Base-by-base conservation (phyloP, 129 eudicot species). In the Lactuca saligna region DNA sequence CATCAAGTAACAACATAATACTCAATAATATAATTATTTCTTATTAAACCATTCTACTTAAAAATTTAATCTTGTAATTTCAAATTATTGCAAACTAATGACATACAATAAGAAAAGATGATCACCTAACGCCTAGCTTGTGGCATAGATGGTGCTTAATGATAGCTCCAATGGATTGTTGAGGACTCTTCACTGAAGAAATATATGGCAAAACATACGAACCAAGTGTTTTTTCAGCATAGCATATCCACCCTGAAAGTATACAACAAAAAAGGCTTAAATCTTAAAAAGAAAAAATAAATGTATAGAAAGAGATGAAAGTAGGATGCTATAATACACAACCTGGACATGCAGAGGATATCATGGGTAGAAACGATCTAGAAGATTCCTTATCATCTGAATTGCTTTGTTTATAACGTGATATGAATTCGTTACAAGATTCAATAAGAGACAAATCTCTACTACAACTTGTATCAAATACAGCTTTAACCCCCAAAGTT, bases 291-390 rank as follows among this genome's bases (percentile, higher is more conserved):
- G 41, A 4, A 41, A 9, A 57, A 34, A 17, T n/a, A 65, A 2
- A 20, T 20, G 20, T 39, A 20, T 20, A 39, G 44, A 39, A 39
- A 25, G 29, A 25, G 29, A 25, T 25, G 29, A 25, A 25, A 39
- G 44, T 35, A 35, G 9, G 44, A 39, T 39, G 44, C 8, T 4
- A 4, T 25, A 42, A 71, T 38, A 56, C 35, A 16, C 5, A 35
- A 94, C 99, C 99, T 71, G 99, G 99, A 63, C 99, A 94, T 10
- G 99, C 85, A 4, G 99, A 94, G 38, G 99, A 78, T 63, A 94
- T 89, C 90, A 89, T 89, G 57, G 99, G 99, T 17, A 89, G 79
- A 48, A 73, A 54, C 53, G 85, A 61, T 33, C 66, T 78, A 41
- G 72, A 63, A 41, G 72, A 63, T 54, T 79, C 71, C 46, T 77